Conservation (phyloP, 305 asterid genomes). For the Fraxinus ornus region DNA sequence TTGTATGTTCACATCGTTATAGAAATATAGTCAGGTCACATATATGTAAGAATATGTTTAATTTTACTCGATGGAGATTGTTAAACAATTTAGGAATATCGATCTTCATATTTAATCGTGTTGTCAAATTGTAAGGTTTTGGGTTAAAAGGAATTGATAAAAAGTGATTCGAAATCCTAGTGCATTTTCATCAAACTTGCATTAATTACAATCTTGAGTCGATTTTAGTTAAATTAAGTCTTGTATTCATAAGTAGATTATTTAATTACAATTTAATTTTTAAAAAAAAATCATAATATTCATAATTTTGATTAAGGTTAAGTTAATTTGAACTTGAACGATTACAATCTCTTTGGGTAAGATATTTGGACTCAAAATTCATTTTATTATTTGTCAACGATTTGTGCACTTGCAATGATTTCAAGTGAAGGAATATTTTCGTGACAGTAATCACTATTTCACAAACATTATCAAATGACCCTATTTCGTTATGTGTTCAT, state of each 20-base stretch:
- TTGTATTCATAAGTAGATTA: too few species aligned
- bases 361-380: background rate
- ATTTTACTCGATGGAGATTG: background rate
- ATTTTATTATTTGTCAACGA: background rate
- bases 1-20: background rate
- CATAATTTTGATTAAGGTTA: background rate
- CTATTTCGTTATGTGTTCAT: background rate
- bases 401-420: background rate
- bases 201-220: background rate
- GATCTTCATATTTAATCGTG: background rate
- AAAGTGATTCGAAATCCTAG: background rate
- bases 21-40: background rate
- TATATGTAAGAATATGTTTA: too few species aligned
- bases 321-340: too few species aligned
- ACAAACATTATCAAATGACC: background rate
- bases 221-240: background rate
- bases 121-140: too few species aligned
- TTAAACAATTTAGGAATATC: too few species aligned
- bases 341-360: too few species aligned
- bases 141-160: background rate
- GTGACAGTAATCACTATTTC: background rate
- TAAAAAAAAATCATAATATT: too few species aligned
- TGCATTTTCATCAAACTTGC: background rate
- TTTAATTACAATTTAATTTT: too few species aligned
- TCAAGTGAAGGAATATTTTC: background rate